These are phyloP conservation scores for Vigna radiata DNA, from an alignment of 306 rosid genomes.

Conservation along the genomic window DNA sequence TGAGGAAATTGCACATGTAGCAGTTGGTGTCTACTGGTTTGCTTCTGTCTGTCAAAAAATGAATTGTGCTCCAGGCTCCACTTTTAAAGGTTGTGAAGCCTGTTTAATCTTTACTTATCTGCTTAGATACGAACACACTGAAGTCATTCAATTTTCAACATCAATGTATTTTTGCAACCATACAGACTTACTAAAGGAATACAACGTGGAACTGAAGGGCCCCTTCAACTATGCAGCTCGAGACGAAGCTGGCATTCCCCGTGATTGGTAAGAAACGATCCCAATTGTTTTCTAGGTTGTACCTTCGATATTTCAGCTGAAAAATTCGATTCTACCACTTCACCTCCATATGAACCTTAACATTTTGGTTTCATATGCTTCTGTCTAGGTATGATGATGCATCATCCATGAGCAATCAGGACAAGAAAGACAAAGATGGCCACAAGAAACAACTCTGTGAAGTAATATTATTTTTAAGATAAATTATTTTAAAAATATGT, in stretches of 20 bases:
- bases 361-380: constrained; percentile 26
- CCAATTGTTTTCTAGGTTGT: constrained; percentile 16
- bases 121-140: constrained; percentile 20
- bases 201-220: constrained; percentile 82
- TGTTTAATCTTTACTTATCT: constrained; percentile 31
- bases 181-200: constrained; percentile 84
- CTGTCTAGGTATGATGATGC: constrained; percentile 80
- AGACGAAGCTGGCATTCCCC: constrained; percentile 93
- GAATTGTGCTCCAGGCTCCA: constrained; percentile 69
- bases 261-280: constrained; percentile 73
- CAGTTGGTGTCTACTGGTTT: constrained; percentile 92
- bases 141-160: constrained; percentile 37
- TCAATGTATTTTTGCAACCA: constrained; percentile 24
- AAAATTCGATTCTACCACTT: background rate
- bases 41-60: constrained; percentile 71
- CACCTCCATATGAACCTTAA: constrained; percentile 11
- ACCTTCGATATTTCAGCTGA: constrained; percentile 14
- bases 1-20: constrained; percentile 97
- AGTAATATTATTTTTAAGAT: constrained; percentile 33
- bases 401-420: constrained; percentile 47
- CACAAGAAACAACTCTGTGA: constrained; percentile 61
- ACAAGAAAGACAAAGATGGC: constrained; percentile 46
- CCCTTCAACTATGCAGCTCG: constrained; percentile 93
- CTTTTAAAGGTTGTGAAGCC: constrained; percentile 75
- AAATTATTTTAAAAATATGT: background rate